These are phyloP conservation scores for Pestalotiopsis sp. DNA, from an alignment of 2,329 filamentous ascomycete genomes.

Conservation along the genomic window DNA sequence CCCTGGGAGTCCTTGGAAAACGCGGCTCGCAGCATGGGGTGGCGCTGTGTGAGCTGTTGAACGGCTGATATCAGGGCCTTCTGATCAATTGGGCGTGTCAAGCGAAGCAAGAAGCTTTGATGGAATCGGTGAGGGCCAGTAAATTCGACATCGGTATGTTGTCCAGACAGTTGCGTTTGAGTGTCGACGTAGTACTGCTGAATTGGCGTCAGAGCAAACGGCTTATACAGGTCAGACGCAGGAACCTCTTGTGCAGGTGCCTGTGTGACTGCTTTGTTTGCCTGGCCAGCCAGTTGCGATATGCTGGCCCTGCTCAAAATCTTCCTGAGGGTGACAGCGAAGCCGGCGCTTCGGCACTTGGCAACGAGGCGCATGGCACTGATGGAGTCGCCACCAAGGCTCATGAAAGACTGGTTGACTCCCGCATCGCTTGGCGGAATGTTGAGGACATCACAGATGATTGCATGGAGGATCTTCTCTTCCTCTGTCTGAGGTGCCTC, in stretches of 20 bases:
- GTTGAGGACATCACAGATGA: constrained; percentile 9
- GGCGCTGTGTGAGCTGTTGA: constrained; percentile 1
- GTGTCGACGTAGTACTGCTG: constrained; percentile 2
- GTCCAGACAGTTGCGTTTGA: neutral
- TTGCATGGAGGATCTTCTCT: constrained; percentile 14
- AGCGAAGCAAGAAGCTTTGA: constrained; percentile 5
- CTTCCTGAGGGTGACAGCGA: neutral
- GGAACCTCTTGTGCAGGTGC: neutral
- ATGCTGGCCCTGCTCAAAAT: constrained; percentile 5
- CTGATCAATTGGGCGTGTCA: neutral
- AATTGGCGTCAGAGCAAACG: constrained; percentile 5
- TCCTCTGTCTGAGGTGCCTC: constrained; percentile 7
- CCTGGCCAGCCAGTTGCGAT: neutral
- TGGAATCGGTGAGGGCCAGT: neutral
- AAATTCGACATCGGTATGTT: neutral
- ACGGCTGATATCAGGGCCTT: neutral
- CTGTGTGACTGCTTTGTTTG: neutral
- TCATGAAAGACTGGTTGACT: constrained; percentile 16
- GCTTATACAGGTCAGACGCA: neutral
- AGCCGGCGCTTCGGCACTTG: constrained; percentile 1
- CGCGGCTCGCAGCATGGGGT: constrained; percentile 34
- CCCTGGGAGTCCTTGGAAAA: constrained; percentile 19
- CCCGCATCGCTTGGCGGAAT: neutral
- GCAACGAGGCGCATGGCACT: constrained; percentile 22
- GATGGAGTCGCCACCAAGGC: constrained; percentile 24